Evolutionary conservation across 805 yeast genomes (phyloP), one percentile per base, ranked within the genome.

Genomic region (Sugiyamaella chiloensis): DNA sequence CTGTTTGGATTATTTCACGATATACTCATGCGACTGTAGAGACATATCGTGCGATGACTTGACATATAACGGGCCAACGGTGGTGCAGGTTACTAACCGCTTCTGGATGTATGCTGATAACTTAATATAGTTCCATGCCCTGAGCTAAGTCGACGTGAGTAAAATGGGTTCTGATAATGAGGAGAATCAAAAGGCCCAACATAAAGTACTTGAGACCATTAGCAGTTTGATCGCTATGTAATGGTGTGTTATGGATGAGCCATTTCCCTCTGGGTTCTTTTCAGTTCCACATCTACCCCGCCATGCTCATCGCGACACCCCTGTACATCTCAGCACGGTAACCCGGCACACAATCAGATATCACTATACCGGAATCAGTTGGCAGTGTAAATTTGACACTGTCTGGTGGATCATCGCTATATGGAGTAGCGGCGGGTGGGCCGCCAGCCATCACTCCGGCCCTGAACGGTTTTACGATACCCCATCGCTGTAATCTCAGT

Each of bases 401-500:
- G n/a, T n/a, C n/a, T n/a, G n/a, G n/a, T n/a, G n/a, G n/a, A 6
- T 6, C 37, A 34, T 34, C 37, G 20, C 37, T 34, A 19, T 34
- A 34, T 14, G 21, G 37, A 21, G 37, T 14, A 14, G 37, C 37
- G 37, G 37, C 37, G 14, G 37, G 17, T 17, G 11, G 37, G 37
- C 37, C 21, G 37, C 20, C 37, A 14, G 37, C 20, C 37, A 26
- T 34, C 20, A 19, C 14, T n/a, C 37, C 37, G 37, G 37, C 37
- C 37, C 37, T 14, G 37, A 4, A 12, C 20, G 37, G 37, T 34
- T 34, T 34, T 34, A 21, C 37, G 37, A 34, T 34, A 34, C 37
- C 37, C 37, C 37, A 34, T 34, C 37, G 37, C 37, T 34, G 37
- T 21, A 16, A 19, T 21, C 19, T 19, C 37, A 34, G 37, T 34